Evolutionary conservation across 1,284 basidiomycete species (phyloP).

Genomic region (Leccinum subrobustum): DNA sequence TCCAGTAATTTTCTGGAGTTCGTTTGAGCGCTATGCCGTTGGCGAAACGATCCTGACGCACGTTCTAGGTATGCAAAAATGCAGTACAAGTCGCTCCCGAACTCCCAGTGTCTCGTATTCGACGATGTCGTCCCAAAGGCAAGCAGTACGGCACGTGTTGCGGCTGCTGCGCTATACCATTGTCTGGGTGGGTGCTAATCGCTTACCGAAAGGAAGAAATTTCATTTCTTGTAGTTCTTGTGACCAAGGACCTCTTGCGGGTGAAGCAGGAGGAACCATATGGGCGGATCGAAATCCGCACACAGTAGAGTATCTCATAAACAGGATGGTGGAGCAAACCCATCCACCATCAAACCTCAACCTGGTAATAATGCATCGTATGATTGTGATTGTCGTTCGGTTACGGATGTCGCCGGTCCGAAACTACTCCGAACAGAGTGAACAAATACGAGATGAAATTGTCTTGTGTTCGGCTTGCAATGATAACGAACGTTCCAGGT

Average conservation of each 20-base stretch:
- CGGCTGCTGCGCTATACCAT: conserved; percentile 77
- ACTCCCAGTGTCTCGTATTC: conserved; percentile 50
- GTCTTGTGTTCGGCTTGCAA: not conserved
- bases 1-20: conserved; percentile 79
- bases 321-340: not conserved
- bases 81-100: conserved; percentile 61
- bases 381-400: not conserved
- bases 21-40: conserved; percentile 21
- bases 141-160: conserved; percentile 71
- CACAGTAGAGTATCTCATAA: conserved; percentile 11
- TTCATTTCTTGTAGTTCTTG: conserved; percentile 47
- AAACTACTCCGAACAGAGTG: not conserved
- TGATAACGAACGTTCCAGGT: not conserved
- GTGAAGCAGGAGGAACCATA: conserved; percentile 56
- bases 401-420: not conserved
- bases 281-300: conserved; percentile 38
- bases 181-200: conserved; percentile 58
- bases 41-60: not conserved
- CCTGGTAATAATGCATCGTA: not conserved
- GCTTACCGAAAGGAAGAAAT: not conserved
- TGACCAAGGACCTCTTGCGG: conserved; percentile 60
- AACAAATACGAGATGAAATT: not conserved
- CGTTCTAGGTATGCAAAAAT: conserved; percentile 68
- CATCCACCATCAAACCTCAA: not conserved
- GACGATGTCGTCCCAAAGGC: conserved; percentile 61